Conservation (phyloP, 768 basidiomycete species). For the Podaxis carcinomalis region DNA sequence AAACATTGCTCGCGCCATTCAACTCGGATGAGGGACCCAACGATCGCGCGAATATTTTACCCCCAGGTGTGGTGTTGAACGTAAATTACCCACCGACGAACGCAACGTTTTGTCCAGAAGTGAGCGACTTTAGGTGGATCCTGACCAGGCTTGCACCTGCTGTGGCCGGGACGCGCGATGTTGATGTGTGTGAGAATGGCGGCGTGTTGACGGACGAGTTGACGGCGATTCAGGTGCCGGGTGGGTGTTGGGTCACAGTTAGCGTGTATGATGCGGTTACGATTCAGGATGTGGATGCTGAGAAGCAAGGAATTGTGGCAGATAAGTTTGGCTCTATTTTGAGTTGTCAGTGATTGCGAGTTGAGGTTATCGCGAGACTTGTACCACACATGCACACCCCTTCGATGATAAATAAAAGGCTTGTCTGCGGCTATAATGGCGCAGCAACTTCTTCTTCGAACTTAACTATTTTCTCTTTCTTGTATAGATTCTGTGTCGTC, state of each 20-base stretch:
- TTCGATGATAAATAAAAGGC: no score
- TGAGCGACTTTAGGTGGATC: slow-evolving; percentile 30
- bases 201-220: slow-evolving; percentile 33
- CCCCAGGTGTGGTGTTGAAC: slow-evolving; percentile 31
- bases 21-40: neutral
- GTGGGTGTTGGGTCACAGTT: slow-evolving; percentile 33
- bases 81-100: slow-evolving; percentile 38
- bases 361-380: no score
- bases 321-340: slow-evolving; percentile 25
- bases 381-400: no score
- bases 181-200: slow-evolving; percentile 34
- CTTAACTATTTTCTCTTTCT: no score
- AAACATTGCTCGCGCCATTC: slow-evolving; percentile 20
- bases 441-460: no score
- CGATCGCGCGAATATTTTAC: slow-evolving; percentile 27
- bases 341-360: slow-evolving; percentile 14
- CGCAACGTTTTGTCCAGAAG: slow-evolving; percentile 23
- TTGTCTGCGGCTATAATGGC: no score
- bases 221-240: slow-evolving; percentile 23
- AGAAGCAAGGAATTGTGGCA: slow-evolving; percentile 28
- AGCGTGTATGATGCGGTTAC: slow-evolving; percentile 33
- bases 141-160: slow-evolving; percentile 29
- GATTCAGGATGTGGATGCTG: slow-evolving; percentile 32
- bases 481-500: no score
- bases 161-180: slow-evolving; percentile 24